A percentile compares a stretch with the other conserved stretches of the same genome.
These are phyloP conservation scores for Dendryphion nanum DNA, from an alignment of 2,329 filamentous ascomycete species.

Conservation along the genomic window DNA sequence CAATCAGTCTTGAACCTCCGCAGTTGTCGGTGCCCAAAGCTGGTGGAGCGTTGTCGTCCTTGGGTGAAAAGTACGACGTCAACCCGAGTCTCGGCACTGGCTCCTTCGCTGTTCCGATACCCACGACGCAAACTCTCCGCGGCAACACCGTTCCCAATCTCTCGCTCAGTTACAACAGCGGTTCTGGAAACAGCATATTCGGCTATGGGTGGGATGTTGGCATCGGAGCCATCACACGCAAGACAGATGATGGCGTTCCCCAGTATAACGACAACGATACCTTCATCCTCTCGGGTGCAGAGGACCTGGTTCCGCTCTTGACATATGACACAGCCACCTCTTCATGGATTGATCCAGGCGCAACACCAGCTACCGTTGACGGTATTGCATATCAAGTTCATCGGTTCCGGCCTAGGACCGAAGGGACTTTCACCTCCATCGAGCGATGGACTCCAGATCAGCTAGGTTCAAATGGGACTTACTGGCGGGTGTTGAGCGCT, in stretches of 20 bases:
- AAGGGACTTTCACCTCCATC: background rate
- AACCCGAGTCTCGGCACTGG: background rate
- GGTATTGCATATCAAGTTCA: background rate
- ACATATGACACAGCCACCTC: too few relatives aligned
- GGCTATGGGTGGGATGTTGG: background rate
- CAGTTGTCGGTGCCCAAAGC: background rate
- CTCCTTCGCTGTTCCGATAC: background rate
- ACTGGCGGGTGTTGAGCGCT: background rate
- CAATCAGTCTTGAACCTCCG: too few relatives aligned
- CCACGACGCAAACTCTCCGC: background rate
- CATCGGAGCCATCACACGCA: background rate
- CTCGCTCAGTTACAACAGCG: background rate
- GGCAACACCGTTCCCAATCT: background rate
- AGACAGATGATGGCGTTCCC: background rate
- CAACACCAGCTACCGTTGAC: too few relatives aligned
- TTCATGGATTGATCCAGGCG: too few relatives aligned
- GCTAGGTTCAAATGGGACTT: too few relatives aligned
- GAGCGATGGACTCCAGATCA: background rate
- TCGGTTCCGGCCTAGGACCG: background rate
- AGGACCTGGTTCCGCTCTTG: background rate
- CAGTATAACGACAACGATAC: background rate
- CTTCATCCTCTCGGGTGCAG: background rate
- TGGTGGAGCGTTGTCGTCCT: background rate
- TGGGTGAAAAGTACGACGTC: background rate
- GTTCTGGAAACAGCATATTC: background rate